Conservation (phyloP, 768 basidiomycete species). For the Lyophyllum semitale region DNA sequence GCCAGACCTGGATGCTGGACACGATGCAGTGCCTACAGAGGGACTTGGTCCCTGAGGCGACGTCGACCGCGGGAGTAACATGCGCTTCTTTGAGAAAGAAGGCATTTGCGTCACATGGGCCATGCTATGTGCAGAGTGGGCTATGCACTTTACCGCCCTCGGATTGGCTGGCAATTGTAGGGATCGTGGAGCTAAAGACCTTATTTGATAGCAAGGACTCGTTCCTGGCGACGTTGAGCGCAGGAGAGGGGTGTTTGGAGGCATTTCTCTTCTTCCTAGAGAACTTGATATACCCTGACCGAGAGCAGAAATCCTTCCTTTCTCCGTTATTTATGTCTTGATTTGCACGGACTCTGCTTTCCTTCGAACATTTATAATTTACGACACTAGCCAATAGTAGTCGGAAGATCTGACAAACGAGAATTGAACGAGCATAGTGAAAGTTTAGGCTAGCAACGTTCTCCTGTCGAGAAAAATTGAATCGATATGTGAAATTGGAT, state of each 20-base stretch:
- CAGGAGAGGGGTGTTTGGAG: constrained; percentile 32
- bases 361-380: no score
- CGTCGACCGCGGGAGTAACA: constrained; percentile 19
- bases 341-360: no score
- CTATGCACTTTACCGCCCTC: constrained; percentile 36
- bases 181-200: constrained; percentile 35
- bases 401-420: no score
- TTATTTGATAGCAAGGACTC: constrained; percentile 31
- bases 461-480: no score
- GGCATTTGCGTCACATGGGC: constrained; percentile 44
- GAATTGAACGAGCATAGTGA: no score
- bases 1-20: constrained; percentile 44
- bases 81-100: constrained; percentile 35
- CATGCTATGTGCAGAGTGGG: constrained; percentile 43
- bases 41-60: constrained; percentile 39
- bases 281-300: constrained; percentile 4
- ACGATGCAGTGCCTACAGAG: constrained; percentile 50
- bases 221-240: constrained; percentile 27
- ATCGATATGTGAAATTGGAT: no score
- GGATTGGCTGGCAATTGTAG: constrained; percentile 39
- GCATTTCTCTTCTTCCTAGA: constrained; percentile 23
- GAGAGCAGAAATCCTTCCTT: no score
- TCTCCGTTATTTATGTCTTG: no score
- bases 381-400: no score
- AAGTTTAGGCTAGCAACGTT: no score